phyloP scores from a whole-genome alignment of 2,329 filamentous ascomycete species.

The Sphaceloma murrayae region DNA sequence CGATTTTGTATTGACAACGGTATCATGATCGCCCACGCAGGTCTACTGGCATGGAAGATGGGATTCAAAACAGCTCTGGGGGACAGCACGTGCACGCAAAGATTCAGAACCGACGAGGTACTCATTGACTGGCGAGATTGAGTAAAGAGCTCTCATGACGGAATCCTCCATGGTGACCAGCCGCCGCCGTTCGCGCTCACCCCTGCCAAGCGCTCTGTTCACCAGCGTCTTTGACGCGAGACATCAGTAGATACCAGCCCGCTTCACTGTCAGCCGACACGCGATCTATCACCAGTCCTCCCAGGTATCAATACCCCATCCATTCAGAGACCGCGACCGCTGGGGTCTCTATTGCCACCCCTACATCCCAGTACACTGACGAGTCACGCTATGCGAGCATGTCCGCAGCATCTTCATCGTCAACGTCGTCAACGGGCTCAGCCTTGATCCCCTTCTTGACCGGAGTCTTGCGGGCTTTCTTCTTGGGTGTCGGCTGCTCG shows the following conservation, averaged over 20 bases:
- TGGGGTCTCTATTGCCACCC: neutral
- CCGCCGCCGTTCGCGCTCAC: neutral
- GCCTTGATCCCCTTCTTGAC: constrained; percentile 21
- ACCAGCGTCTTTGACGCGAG: too few species aligned
- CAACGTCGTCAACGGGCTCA: constrained; percentile 16
- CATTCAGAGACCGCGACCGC: neutral
- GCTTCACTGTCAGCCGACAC: too few species aligned
- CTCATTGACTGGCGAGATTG: constrained; percentile 42
- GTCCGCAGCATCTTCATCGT: constrained; percentile 13
- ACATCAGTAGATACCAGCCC: too few species aligned
- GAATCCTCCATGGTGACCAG: neutral
- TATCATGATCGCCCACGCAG: constrained; percentile 98
- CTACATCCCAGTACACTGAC: neutral
- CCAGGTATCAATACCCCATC: too few species aligned
- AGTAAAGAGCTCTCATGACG: constrained; percentile 17
- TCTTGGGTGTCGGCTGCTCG: constrained; percentile 15
- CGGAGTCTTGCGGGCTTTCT: constrained; percentile 22
- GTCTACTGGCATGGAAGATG: constrained; percentile 71
- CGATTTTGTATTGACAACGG: constrained; percentile 98
- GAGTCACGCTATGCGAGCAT: neutral
- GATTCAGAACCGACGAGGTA: constrained; percentile 44
- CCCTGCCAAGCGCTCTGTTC: too few species aligned
- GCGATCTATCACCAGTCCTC: too few species aligned
- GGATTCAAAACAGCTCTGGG: constrained; percentile 68
- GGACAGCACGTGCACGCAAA: constrained; percentile 61